Base-by-base conservation (phyloP, 306 rosid genomes). In the Quercus agrifolia region DNA sequence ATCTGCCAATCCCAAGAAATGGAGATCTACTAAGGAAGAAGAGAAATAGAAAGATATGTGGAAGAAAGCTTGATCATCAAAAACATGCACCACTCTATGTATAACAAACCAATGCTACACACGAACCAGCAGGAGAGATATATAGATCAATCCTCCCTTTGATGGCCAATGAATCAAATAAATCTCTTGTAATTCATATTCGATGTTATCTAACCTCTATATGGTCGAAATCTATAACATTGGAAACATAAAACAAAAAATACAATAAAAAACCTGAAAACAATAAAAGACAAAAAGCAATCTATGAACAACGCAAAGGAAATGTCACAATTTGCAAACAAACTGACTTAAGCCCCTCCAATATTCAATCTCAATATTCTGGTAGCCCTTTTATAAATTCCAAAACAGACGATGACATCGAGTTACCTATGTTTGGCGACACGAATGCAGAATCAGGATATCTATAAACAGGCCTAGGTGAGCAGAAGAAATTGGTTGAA, bases 331-430 rank as follows among this genome's bases (percentile, higher is more conserved):
- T 6, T 64, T 30, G 8, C 11, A 12, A 14, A 27, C 27, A 61
- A 25, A 6, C 17, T 49, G 54, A 49, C 54, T 49, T 49, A 49
- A 28, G 18, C 41, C 35, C 41, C 30, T 0, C 17, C 13, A 15
- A 63, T 63, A 17, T n/a, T 5, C 5, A 73, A 46, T 23, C n/a
- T 91, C 75, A 89, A 80, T 89, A 89, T 62, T 92, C 95, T 46
- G 91, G 89, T 1, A 91, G 75, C 38, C 87, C 92, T 19, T 87
- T 83, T 57, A 92, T 85, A 87, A 94, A 91, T 79, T 90, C 91
- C 85, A 92, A 78, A 13, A 87, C 85, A 5, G 95, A 82, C 17
- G 95, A 91, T 18, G 97, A 94, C 28, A 92, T 81, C 63, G 87
- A 83, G 74, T 79, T 82, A 18, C 83, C 85, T 52, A 90, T 25